Evolutionary conservation across 2,329 filamentous ascomycete genomes (phyloP).

Genomic region (Penicillium griseofulvum): DNA sequence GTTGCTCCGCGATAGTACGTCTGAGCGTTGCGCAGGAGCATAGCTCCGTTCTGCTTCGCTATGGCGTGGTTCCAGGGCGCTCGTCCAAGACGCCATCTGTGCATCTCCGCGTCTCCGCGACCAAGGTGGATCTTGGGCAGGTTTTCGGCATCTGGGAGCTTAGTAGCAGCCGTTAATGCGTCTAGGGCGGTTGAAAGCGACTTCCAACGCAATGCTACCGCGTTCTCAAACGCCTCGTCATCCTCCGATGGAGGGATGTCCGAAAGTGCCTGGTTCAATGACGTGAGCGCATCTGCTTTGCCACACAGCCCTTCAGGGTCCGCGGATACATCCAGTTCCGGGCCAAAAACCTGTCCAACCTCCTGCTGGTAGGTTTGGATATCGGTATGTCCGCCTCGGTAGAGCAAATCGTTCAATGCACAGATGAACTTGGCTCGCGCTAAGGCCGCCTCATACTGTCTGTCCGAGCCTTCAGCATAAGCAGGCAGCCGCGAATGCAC

Average conservation of each 20-base stretch:
- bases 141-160: conserved; percentile 51
- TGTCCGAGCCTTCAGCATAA: conserved; percentile 49
- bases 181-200: conserved; percentile 52
- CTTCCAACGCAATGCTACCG: conserved; percentile 49
- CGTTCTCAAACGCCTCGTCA: conserved; percentile 29
- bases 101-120: conserved; percentile 56
- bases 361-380: conserved; percentile 53
- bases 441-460: conserved; percentile 53
- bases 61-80: conserved; percentile 44
- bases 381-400: conserved; percentile 51
- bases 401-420: conserved; percentile 57
- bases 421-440: conserved; percentile 57
- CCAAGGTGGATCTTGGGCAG: conserved; percentile 53
- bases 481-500: conserved; percentile 53
- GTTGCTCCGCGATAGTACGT: conserved; percentile 58
- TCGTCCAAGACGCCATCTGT: conserved; percentile 52
- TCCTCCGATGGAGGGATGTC: conserved; percentile 32
- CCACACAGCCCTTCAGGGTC: conserved; percentile 53
- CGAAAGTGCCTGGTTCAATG: conserved; percentile 51
- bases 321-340: conserved; percentile 40
- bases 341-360: conserved; percentile 42
- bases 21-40: conserved; percentile 55
- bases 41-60: conserved; percentile 46
- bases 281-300: conserved; percentile 57
- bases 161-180: conserved; percentile 51